Evolutionary conservation across 176 grass and related monocot genomes (phyloP).

Genomic region (Rhynchospora tenuis): DNA sequence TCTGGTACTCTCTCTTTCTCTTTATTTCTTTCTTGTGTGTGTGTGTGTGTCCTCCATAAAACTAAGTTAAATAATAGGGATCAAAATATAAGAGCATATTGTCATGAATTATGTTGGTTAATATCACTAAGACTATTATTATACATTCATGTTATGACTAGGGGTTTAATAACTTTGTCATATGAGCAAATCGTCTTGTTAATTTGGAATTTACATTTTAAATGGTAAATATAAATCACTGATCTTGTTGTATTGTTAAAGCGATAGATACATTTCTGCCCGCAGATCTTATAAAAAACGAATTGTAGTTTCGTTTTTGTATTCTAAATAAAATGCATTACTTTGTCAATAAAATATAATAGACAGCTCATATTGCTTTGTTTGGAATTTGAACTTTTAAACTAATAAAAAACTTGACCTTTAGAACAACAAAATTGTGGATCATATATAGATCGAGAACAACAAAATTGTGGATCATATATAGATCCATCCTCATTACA

Average conservation of each 20-base stretch:
- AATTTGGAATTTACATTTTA: not conserved
- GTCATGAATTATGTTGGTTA: not conserved
- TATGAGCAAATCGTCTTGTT: not conserved
- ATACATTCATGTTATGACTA: not conserved
- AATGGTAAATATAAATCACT: not conserved
- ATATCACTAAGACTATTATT: not conserved
- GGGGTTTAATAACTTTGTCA: not conserved
- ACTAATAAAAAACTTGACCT: no score
- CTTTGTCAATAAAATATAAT: no score
- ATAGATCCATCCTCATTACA: not conserved
- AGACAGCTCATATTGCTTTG: no score
- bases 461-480: not conserved
- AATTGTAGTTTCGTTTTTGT: no score
- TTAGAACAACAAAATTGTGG: no score
- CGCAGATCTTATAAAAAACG: no score
- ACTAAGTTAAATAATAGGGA: not conserved
- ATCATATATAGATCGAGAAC: not conserved
- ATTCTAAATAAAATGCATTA: no score
- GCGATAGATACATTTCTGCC: not conserved
- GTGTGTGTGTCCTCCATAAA: not conserved
- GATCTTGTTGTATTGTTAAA: no score
- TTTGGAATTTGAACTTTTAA: no score
- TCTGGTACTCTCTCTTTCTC: constrained; percentile 8
- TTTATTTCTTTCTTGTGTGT: not conserved
- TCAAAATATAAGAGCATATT: not conserved